Conservation (phyloP, 768 basidiomycete genomes). For the Filobasidium wieringae region DNA sequence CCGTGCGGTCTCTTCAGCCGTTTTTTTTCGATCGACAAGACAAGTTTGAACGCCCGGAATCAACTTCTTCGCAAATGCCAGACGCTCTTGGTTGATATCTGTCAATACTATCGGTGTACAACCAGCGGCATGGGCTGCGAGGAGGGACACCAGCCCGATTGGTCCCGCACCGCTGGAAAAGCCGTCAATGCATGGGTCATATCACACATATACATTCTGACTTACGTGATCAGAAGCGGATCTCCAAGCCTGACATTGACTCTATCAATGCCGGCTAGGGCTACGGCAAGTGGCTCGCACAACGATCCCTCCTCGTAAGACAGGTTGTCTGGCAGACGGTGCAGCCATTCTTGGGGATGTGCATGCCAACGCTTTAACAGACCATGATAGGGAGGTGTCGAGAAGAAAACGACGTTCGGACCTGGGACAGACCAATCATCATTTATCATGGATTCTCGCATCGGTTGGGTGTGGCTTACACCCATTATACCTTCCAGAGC, state of each 20-base stretch:
- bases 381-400: constrained; percentile 41
- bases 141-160: constrained; percentile 41
- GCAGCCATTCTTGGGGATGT: constrained; percentile 40
- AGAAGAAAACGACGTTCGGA: constrained; percentile 40
- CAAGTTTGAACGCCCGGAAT: constrained; percentile 38
- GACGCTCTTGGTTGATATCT: constrained; percentile 39
- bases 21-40: constrained; percentile 27
- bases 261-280: constrained; percentile 40
- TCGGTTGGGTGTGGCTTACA: constrained; percentile 29
- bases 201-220: not conserved
- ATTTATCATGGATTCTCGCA: not conserved
- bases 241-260: constrained; percentile 39
- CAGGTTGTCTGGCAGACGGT: constrained; percentile 40
- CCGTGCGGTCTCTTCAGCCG: constrained; percentile 25
- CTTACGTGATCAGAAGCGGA: constrained; percentile 40
- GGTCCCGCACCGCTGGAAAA: constrained; percentile 43
- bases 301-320: constrained; percentile 41
- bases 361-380: constrained; percentile 36
- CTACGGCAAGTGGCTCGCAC: constrained; percentile 41
- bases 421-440: constrained; percentile 8
- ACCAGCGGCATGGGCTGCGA: constrained; percentile 40
- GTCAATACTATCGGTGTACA: constrained; percentile 42
- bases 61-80: constrained; percentile 40
- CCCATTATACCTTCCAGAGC: constrained; percentile 41
- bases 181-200: not conserved